Evolutionary conservation across 768 basidiomycete species (phyloP).

Genomic region (Grammothele lineata): DNA sequence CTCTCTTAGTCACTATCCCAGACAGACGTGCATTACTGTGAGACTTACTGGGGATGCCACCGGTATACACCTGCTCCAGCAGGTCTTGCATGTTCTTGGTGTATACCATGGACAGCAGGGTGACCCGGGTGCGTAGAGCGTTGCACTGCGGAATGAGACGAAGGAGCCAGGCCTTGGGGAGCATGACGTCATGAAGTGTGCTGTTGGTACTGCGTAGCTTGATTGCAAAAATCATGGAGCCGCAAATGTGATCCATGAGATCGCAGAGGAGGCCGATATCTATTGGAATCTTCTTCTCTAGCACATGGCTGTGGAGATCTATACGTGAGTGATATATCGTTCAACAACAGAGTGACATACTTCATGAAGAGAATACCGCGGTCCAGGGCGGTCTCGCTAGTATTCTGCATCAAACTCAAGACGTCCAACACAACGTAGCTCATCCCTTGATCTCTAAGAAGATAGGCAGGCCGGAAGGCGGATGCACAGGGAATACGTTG

Average conservation of each 20-base stretch:
- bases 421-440: constrained; percentile 32
- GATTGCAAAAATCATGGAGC: constrained; percentile 34
- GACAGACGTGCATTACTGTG: too few species aligned
- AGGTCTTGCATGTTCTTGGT: constrained; percentile 7
- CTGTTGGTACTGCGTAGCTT: constrained; percentile 16
- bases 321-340: neutral
- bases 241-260: constrained; percentile 45
- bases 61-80: constrained; percentile 10
- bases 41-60: neutral
- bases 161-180: constrained; percentile 49
- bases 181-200: constrained; percentile 40
- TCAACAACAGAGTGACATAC: too few species aligned
- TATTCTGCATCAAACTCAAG: constrained; percentile 3
- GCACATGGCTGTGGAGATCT: constrained; percentile 36
- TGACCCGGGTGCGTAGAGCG: neutral
- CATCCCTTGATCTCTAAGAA: too few species aligned
- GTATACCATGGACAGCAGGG: constrained; percentile 4
- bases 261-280: constrained; percentile 48
- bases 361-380: constrained; percentile 36
- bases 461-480: too few species aligned
- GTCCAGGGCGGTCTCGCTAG: constrained; percentile 8
- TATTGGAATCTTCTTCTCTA: constrained; percentile 34
- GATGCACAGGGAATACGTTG: too few species aligned
- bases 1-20: too few species aligned
- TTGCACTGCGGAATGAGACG: neutral